phyloP scores from a whole-genome alignment of 768 basidiomycete species.

The Daedalea quercina region DNA sequence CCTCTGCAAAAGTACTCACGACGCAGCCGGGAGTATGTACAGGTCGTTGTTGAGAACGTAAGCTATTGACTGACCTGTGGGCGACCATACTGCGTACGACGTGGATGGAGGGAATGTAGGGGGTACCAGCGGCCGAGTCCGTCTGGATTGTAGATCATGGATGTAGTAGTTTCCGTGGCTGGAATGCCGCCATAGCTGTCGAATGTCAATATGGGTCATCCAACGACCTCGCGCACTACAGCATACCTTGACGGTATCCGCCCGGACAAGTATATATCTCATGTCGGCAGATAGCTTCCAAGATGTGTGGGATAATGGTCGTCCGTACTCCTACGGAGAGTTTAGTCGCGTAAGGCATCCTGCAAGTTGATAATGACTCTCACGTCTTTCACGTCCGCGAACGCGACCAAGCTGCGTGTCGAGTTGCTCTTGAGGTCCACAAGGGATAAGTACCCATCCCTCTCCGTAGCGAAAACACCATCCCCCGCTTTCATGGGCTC shows the following conservation, averaged over 20 bases:
- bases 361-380: conserved; percentile 12
- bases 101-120: conserved; percentile 66
- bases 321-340: conserved; percentile 43
- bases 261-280: conserved; percentile 80
- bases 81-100: conserved; percentile 84
- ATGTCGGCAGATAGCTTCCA: conserved; percentile 92
- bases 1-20: conserved; percentile 32
- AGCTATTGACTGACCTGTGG: conserved; percentile 76
- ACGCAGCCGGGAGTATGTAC: conserved; percentile 68
- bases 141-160: conserved; percentile 65
- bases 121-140: conserved; percentile 64
- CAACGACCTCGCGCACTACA: conserved; percentile 2
- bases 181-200: conserved; percentile 91
- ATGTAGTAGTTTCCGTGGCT: conserved; percentile 90
- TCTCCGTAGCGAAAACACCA: conserved; percentile 73
- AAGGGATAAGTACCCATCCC: conserved; percentile 64
- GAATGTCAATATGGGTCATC: not conserved
- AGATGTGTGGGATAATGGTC: conserved; percentile 38
- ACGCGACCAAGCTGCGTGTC: conserved; percentile 53
- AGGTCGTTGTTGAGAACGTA: conserved; percentile 85
- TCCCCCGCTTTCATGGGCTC: conserved; percentile 64
- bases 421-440: conserved; percentile 75
- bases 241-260: conserved; percentile 63
- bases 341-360: not conserved
- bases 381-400: conserved; percentile 61